phyloP scores from a whole-genome alignment of 169 alveolate species.

The Ophryocystis elektroscirrha region DNA sequence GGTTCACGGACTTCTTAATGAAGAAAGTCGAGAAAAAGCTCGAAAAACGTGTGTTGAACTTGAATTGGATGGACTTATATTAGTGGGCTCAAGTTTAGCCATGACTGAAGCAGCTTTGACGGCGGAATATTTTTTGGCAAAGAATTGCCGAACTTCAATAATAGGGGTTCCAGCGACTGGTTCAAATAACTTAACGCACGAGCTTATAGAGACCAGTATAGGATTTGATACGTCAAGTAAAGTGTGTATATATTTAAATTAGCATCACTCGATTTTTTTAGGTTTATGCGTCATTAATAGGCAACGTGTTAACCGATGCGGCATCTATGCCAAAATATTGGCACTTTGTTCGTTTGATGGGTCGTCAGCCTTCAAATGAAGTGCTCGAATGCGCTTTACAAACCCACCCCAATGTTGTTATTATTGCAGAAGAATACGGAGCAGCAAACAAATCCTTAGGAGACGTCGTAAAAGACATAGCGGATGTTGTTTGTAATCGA shows the following conservation, averaged over 20 bases:
- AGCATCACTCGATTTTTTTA: no score
- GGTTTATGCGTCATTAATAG: slow-evolving; percentile 83
- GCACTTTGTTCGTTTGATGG: slow-evolving; percentile 90
- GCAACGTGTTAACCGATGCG: slow-evolving; percentile 89
- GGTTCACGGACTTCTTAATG: slow-evolving; percentile 30
- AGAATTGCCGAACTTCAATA: slow-evolving; percentile 53
- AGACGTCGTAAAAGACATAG: slow-evolving; percentile 74
- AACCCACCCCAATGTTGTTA: slow-evolving; percentile 83
- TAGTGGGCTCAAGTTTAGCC: slow-evolving; percentile 82
- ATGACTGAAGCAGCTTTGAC: slow-evolving; percentile 56
- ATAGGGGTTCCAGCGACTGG: slow-evolving; percentile 81
- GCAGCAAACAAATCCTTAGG: slow-evolving; percentile 71
- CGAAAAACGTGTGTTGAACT: slow-evolving; percentile 43
- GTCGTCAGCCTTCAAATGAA: slow-evolving; percentile 54
- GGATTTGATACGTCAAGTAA: slow-evolving; percentile 92
- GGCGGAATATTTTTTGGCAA: slow-evolving; percentile 51
- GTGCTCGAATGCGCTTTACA: slow-evolving; percentile 64
- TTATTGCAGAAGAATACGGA: slow-evolving; percentile 80
- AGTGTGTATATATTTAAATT: no score
- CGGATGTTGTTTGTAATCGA: slow-evolving; percentile 75
- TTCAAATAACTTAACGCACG: slow-evolving; percentile 37
- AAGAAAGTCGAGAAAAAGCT: slow-evolving; percentile 28
- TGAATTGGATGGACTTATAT: slow-evolving; percentile 69
- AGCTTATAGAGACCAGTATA: slow-evolving; percentile 51
- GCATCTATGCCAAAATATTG: slow-evolving; percentile 90